Base-by-base conservation (phyloP, 768 basidiomycete genomes). In the Stropharia rugosoannulata region DNA sequence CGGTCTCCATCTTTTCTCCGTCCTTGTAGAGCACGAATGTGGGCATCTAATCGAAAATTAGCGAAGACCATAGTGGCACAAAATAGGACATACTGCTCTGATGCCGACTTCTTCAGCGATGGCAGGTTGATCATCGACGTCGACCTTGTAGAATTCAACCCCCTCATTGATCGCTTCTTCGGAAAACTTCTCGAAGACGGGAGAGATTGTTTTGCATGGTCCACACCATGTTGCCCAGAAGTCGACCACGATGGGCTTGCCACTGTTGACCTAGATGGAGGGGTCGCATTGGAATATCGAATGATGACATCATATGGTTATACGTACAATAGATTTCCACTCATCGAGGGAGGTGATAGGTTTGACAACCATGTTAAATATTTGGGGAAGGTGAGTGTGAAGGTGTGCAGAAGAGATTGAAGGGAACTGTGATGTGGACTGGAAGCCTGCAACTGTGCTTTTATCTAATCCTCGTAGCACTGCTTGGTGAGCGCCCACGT, bases 221-320 rank as follows among this genome's bases (percentile, higher is more conserved):
- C 86, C 86, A 69, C 84, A 89, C 88, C 89, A 89, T 2, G 81
- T 79, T 39, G 89, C 89, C 85, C 85, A 87, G 72, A 90, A 89
- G 70, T 90, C 86, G 64, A 90, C 75, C 15, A 86, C 65, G 59
- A 76, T 70, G 58, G 73, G 69, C 62, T 76, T 77, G 56, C 73
- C 75, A 54, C 74, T 67, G 62, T 72, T 73, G 63, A 85, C 82
- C 79, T 78, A 57, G 51, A 46, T 29, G 19, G 27, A 32, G 32
- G 16, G n/a, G 41, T 40, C 42, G 16, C n/a, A 18, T 25, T 15
- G 27, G 35, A 45, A 39, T 13, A 32, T 9, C 7, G 38, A 15
- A 32, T 7, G 18, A 45, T 2, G 25, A n/a, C 36, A 54, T 48
- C 39, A 39, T 6, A 13, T 36, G 11, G 51, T 29, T n/a, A 45